Base-by-base conservation (phyloP, 2,329 filamentous ascomycete species). In the Clarireedia paspali region DNA sequence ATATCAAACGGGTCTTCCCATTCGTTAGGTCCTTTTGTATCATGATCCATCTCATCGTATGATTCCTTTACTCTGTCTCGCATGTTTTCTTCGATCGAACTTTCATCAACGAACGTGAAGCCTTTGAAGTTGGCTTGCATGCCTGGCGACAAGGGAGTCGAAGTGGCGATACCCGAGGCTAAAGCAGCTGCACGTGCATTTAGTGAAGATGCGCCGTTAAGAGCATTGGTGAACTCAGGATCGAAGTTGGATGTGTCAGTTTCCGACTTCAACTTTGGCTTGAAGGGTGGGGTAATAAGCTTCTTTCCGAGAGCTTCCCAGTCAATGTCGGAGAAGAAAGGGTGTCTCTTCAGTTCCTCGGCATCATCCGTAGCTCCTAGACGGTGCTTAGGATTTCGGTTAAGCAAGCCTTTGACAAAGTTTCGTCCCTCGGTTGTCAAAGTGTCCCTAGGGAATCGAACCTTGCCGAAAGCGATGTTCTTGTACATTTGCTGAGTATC, bases 401-500 rank as follows among this genome's bases (percentile, higher is more conserved):
- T 99, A 55, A 99, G 81, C 60, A 99, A 76, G 20, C 94, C 94
- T 77, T 99, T 99, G 68, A 99, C 94, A 67, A 99, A 99, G 73
- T 96, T 97, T 57, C 94, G 84, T 57, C 94, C 94, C 72, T 99
- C 94, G 42, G 91, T 87, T 59, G 91, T 96, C 34, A 99, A 77
- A 1, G 94, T 95, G 71, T 99, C 94, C 62, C 91, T 83, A 6
- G 94, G 94, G 71, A 99, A 99, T 59, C 94, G 82, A 57, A 99
- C 94, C 71, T 99, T 99, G 70, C 94, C 94, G 68, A 99, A 99
- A 0, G 94, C 94, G 70, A 99, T 99, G 75, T 99, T 99, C 78
- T 99, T 99, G 78, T 99, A 99, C 94, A 99, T 99, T 72, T 99
- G 94, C 73, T 99, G 94, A 0, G 94, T 99, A 69, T 99, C 94